Base-by-base conservation (phyloP, 2,329 filamentous ascomycete genomes). In the Fusarium tanahbumbuense region DNA sequence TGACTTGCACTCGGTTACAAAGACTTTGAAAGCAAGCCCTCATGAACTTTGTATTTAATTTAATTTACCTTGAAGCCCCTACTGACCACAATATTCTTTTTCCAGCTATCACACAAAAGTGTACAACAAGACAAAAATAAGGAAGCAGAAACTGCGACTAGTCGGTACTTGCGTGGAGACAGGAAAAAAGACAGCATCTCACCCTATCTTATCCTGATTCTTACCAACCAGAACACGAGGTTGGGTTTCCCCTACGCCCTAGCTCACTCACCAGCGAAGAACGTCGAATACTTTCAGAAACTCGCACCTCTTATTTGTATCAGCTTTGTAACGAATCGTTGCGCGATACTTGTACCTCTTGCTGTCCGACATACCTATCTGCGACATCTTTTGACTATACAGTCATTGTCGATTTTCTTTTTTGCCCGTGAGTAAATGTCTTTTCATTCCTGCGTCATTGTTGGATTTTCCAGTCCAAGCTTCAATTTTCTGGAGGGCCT, bases 401-500 rank as follows among this genome's bases (percentile, higher is more conserved):
- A 63, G 75, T 71, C 76, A 63, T 71, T 72, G 64, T 71, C 73
- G 70, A 72, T 74, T 75, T 75, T 67, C 77, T 74, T 75, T 74
- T 67, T 78, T 69, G 74, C 76, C 75, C 74, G 79, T 81, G 76
- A 81, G 79, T 82, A 76, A 71, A 75, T 57, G 40, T 48, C 45
- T 20, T 48, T 60, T 50, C 20, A 25, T 56, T 58, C 53, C 37
- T 54, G 48, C 68, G 50, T 59, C 64, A 64, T 73, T 34, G 34
- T 27, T 25, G 37, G 66, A 54, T 42, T 25, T 66, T 25, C 41
- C 63, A 61, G 48, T 60, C 56, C 61, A 46, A 56, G 44, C 27
- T 25, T 40, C 28, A 23, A 58, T 56, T 55, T 61, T 62, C 23
- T 56, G 59, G 64, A 54, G 57, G 44, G 20, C 25, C 45, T 41